Evolutionary conservation across 176 grass and related monocot genomes (phyloP), one percentile per base, ranked within the genome.

Genomic region (Panicum miliaceum): DNA sequence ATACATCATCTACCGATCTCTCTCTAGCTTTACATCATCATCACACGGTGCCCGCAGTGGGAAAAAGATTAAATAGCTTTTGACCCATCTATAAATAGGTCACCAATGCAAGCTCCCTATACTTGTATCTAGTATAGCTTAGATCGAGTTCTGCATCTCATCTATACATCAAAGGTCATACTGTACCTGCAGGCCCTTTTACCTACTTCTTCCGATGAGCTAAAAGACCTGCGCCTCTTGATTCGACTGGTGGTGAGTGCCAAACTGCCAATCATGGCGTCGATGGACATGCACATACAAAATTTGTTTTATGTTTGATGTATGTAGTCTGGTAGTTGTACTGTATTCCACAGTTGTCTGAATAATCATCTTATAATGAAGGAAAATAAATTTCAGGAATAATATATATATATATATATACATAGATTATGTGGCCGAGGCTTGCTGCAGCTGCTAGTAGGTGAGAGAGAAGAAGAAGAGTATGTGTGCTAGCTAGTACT

Each of bases 41-140:
- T 45, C 46, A 48, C 11, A 48, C 3, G 12, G 2, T 14, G 3
- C 29, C 1, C 2, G 29, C 29, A 32, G 29, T 2, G 7, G 11
- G 45, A 4, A 16, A 19, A 11, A 14, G 14, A 69, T 7, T 41
- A 6, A 45, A 11, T 47, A 11, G 7, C 43, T 32, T 48, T 50
- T 73, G 16, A 73, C 23, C 45, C 69, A 51, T 73, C 71, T 73
- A 73, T 73, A 73, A 73, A 73, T 73, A 73, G 71, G 46, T 19
- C 14, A 19, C 43, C 25, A 69, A 68, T 41, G 19, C 48, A 60
- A 71, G n/a, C 63, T 29, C 71, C 45, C 14, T 27, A 10, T 18
- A 72, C 14, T 48, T n/a, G n/a, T n/a, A 34, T 34, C 71, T 32
- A 32, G 29, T 12, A 45, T 12, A 45, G 6, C 42, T 45, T 45